phyloP scores from a whole-genome alignment of 2,329 filamentous ascomycete species.

The Arthroderma sp. region DNA sequence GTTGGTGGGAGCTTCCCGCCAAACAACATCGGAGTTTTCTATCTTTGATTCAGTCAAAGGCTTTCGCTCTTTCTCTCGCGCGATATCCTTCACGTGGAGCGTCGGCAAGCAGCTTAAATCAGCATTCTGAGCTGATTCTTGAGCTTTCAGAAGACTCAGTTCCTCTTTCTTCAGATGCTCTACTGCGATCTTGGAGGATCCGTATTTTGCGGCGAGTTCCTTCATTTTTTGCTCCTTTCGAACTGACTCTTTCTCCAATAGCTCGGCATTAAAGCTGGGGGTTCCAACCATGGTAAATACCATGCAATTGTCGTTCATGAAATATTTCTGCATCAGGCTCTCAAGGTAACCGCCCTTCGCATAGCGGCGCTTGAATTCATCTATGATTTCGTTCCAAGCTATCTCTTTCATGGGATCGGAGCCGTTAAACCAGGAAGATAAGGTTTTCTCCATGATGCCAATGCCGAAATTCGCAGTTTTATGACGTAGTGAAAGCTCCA shows the following conservation, averaged over 20 bases:
- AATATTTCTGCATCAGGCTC: constrained; percentile 71
- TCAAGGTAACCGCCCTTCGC: constrained; percentile 71
- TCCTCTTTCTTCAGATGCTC: constrained; percentile 64
- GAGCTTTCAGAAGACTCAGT: constrained; percentile 63
- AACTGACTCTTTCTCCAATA: constrained; percentile 62
- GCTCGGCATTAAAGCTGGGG: constrained; percentile 55
- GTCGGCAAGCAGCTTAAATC: constrained; percentile 81
- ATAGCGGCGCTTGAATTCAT: constrained; percentile 65
- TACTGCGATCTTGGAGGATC: constrained; percentile 57
- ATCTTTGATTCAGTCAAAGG: constrained; percentile 46
- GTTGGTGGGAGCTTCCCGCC: constrained; percentile 87
- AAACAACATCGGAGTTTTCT: constrained; percentile 60
- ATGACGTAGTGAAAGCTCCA: constrained; percentile 87
- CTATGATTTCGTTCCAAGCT: constrained; percentile 80
- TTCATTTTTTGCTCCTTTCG: constrained; percentile 63
- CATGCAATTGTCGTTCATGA: constrained; percentile 73
- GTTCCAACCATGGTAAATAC: constrained; percentile 93
- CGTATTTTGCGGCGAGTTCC: constrained; percentile 53
- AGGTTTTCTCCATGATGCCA: constrained; percentile 73
- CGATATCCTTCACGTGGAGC: constrained; percentile 79
- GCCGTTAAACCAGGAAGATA: constrained; percentile 91
- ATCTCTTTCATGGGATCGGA: constrained; percentile 83
- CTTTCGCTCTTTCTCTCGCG: constrained; percentile 61
- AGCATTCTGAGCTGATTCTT: constrained; percentile 70
- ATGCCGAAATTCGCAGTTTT: constrained; percentile 95